Percentiles rank a stretch among this genome's conserved stretches.
These are phyloP conservation scores for Peronospora farinosa DNA, from an alignment of 352 stramenopile genomes.

Conservation along the genomic window DNA sequence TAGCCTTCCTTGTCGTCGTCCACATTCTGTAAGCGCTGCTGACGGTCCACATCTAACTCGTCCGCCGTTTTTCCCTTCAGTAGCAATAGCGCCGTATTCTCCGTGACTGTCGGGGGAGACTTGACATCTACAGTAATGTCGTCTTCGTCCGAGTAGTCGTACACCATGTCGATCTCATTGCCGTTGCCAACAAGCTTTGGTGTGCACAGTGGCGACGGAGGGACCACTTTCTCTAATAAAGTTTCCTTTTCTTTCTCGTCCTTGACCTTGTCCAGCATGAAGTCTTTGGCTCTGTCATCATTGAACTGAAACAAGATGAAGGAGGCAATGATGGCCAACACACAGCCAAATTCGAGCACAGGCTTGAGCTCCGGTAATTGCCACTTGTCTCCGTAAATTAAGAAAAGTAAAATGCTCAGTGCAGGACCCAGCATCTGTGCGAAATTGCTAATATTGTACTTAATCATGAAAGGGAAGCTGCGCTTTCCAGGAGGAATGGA, in stretches of 20 bases:
- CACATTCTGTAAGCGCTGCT: slow-evolving; percentile 21
- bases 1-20: slow-evolving; percentile 27
- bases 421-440: slow-evolving; percentile 53
- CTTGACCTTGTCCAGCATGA: slow-evolving; percentile 20
- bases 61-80: slow-evolving; percentile 28
- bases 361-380: slow-evolving; percentile 43
- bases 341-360: slow-evolving; percentile 54
- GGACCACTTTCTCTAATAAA: slow-evolving; percentile 20
- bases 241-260: slow-evolving; percentile 21
- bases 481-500: slow-evolving; percentile 61
- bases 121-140: slow-evolving; percentile 29
- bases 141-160: slow-evolving; percentile 61
- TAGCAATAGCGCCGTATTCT: slow-evolving; percentile 32
- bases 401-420: slow-evolving; percentile 53
- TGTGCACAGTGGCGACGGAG: slow-evolving; percentile 42
- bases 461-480: slow-evolving; percentile 75
- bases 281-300: slow-evolving; percentile 52
- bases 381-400: slow-evolving; percentile 62
- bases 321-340: slow-evolving; percentile 45
- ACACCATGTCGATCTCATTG: slow-evolving; percentile 49
- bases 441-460: slow-evolving; percentile 73
- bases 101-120: slow-evolving; percentile 22
- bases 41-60: slow-evolving; percentile 25
- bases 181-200: slow-evolving; percentile 53
- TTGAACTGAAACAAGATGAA: slow-evolving; percentile 49